Conservation (phyloP, 768 basidiomycete genomes). For the Suillus clintonianus region DNA sequence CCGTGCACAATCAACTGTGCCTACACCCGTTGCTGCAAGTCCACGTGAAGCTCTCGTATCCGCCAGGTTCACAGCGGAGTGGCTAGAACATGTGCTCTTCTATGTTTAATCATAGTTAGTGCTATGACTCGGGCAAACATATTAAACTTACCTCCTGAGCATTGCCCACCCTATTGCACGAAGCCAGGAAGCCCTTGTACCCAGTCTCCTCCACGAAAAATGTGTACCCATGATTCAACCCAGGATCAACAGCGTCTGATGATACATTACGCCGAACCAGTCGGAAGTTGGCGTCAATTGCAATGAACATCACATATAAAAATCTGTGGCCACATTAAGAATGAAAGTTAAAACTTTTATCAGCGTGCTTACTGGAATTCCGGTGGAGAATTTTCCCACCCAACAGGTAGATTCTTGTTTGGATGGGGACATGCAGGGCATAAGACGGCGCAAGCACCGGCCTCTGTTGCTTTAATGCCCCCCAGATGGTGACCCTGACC, state of each 20-base stretch:
- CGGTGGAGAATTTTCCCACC: background rate
- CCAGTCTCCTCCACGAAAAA: slow-evolving; percentile 26
- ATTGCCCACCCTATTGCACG: slow-evolving; percentile 8
- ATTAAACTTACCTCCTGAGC: background rate
- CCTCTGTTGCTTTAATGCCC: background rate
- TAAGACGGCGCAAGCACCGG: background rate
- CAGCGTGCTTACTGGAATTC: background rate
- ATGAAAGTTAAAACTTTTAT: background rate
- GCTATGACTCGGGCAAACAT: background rate
- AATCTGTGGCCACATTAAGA: slow-evolving; percentile 20
- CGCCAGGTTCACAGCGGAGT: background rate
- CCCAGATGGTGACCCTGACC: background rate
- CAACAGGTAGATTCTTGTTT: slow-evolving; percentile 6
- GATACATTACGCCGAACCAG: slow-evolving; percentile 27
- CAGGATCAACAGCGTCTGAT: slow-evolving; percentile 25
- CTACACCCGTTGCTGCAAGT: slow-evolving; percentile 8
- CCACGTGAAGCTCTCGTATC: background rate
- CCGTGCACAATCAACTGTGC: slow-evolving; percentile 1
- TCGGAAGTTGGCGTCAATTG: slow-evolving; percentile 35
- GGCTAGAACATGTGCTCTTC: background rate
- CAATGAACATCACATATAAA: slow-evolving; percentile 24
- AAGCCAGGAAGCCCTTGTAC: slow-evolving; percentile 17
- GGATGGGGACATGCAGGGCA: slow-evolving; percentile 10
- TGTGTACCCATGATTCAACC: slow-evolving; percentile 24
- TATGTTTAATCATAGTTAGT: background rate